phyloP scores from a whole-genome alignment of 1,139 yeast genomes.

The Diutina rugosa region DNA sequence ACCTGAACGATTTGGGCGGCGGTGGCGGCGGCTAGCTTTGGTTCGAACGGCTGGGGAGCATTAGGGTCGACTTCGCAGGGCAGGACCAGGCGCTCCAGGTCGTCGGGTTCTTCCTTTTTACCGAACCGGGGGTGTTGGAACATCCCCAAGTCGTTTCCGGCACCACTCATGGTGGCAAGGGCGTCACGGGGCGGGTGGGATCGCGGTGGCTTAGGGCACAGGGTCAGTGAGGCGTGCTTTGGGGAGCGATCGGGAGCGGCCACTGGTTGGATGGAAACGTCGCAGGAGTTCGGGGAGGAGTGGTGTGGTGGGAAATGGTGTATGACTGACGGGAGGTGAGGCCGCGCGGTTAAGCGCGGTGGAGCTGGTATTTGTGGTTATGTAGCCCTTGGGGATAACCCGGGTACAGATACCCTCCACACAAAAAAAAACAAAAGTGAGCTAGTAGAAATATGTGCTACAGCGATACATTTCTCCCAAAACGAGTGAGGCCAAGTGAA shows the following conservation, averaged over 20 bases:
- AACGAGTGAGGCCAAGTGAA: too few species aligned
- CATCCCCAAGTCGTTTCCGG: neutral
- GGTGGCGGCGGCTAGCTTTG: neutral
- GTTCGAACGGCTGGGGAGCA: neutral
- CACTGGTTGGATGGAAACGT: neutral
- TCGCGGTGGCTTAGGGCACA: neutral
- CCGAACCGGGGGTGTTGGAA: neutral
- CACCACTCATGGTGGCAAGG: neutral
- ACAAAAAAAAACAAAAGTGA: neutral
- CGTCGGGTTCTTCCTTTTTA: neutral
- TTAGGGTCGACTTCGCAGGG: constrained; percentile 9
- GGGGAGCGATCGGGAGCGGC: neutral
- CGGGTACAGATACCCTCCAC: neutral
- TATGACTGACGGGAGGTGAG: neutral
- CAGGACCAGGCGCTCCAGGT: constrained; percentile 10
- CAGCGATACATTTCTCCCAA: neutral
- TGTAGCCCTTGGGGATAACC: too few species aligned
- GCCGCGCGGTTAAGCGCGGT: neutral
- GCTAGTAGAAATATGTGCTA: too few species aligned
- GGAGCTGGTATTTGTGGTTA: neutral
- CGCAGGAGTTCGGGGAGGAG: too few species aligned
- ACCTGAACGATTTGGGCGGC: neutral
- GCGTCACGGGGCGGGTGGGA: neutral
- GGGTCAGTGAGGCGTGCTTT: neutral
- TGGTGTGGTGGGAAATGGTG: neutral